Evolutionary conservation across 805 yeast genomes (phyloP).

Genomic region (Candida berthetii): DNA sequence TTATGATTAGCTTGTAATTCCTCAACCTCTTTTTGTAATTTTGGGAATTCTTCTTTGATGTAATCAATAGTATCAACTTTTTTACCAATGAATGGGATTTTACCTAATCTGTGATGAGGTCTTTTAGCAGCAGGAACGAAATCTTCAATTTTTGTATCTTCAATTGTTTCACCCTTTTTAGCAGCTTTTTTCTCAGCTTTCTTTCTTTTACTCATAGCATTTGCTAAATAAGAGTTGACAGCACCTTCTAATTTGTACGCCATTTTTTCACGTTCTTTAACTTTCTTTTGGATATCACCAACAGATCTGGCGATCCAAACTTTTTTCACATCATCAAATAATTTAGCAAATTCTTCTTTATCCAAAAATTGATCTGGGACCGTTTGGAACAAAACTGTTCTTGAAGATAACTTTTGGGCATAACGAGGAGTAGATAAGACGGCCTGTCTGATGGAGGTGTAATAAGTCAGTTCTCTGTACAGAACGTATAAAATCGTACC

Average conservation of each 20-base stretch:
- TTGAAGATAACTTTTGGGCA: constrained; percentile 65
- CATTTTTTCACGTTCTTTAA: constrained; percentile 51
- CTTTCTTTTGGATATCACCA: constrained; percentile 45
- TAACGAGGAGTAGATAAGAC: constrained; percentile 77
- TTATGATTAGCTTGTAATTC: constrained; percentile 46
- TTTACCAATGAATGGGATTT: constrained; percentile 37
- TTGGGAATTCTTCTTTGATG: constrained; percentile 51
- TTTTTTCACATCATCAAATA: constrained; percentile 77
- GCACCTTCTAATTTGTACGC: constrained; percentile 64
- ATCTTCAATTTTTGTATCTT: constrained; percentile 40
- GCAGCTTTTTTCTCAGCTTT: constrained; percentile 69
- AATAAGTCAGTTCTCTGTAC: constrained; percentile 79
- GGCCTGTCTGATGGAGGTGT: constrained; percentile 69
- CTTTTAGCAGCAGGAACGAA: constrained; percentile 64
- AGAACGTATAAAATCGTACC: constrained; percentile 64
- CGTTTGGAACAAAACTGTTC: constrained; percentile 79
- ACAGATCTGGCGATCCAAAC: constrained; percentile 75
- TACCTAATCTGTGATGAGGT: constrained; percentile 44
- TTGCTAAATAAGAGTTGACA: constrained; percentile 47
- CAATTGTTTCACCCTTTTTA: constrained; percentile 50
- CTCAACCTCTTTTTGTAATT: constrained; percentile 48
- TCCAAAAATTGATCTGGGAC: constrained; percentile 72
- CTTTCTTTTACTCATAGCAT: constrained; percentile 56
- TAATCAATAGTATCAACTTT: constrained; percentile 60
- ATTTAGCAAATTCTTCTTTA: constrained; percentile 64